Base-by-base conservation (phyloP, 805 yeast genomes). In the Saturnispora besseyi region DNA sequence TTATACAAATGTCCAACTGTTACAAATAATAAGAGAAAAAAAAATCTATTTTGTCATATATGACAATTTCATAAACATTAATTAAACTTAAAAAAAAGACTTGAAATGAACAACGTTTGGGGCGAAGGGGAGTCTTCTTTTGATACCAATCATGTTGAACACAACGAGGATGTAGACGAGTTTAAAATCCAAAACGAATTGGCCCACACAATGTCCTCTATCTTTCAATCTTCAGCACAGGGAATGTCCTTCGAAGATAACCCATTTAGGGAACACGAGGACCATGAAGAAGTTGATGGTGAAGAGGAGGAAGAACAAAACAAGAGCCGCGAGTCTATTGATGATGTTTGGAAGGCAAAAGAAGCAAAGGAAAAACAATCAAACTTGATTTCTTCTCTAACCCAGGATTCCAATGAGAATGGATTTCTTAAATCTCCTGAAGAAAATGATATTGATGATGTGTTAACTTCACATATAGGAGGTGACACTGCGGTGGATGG, bases 121-220 rank as follows among this genome's bases (percentile, higher is more conserved):
- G 48, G 45, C 21, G 44, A 48, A 32, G 21, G 18, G 6, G 40
- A 36, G 26, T 15, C 40, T 22, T 36, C 40, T 9, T 18, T 36
- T 8, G 33, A 21, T 13, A 33, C 18, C 11, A 29, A 28, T 34
- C 18, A 9, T 10, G 26, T 18, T 24, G 38, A 41, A 18, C 34
- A 38, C 13, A 45, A 40, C 24, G 37, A 48, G 10, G 44, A 38
- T 21, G 28, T 51, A 1, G 59, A 57, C 41, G 55, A 48, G 12
- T 55, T 56, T 45, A 56, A 49, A 30, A 48, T 57, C 15, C 59
- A 55, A 41, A 57, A 57, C 26, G 59, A 57, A 37, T 50, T 57
- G 41, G 59, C 59, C 7, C 55, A 51, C 8, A 57, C 59, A 9
- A 55, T 55, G 59, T 45, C 51, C 3, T 36, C 40, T 36, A 36